Base-by-base conservation (phyloP, 2,329 filamentous ascomycete species). In the Colletotrichum higginsianum region DNA sequence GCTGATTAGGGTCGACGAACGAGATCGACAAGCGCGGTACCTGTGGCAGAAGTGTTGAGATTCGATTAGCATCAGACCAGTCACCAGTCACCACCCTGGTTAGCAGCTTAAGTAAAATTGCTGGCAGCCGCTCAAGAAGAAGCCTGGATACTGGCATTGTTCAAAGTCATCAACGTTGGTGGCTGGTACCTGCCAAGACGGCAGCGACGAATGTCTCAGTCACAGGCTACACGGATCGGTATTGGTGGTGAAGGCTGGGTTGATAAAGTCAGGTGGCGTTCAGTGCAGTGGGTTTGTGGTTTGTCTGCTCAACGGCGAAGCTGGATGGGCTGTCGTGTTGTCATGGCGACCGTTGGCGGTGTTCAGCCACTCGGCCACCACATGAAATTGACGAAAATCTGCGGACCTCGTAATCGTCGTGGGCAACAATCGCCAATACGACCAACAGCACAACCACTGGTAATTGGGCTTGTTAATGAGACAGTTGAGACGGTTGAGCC, bases 181-280 rank as follows among this genome's bases (percentile, higher is more conserved):
- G 52, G 58, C 52, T 68, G 53, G 58, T 60, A 40, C 64, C 53
- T 68, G 52, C 65, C 46, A 63, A 64, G 68, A 63, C 30, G 46
- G 66, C 58, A 68, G 30, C 52, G 44, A 63, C 18, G 50, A 55
- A 49, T 64, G 65, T 63, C 65, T 68, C 46, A 60, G 46, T 57
- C 57, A 44, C 30, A 35, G 44, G 21, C 13, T 58, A 68, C 15
- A 26, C 16, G 21, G 52, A 55, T 52, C 21, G 16, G 58, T 38
- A 55, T 46, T 26, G 16, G 58, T 38, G 26, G 30, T 21, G 30
- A 58, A 18, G n/a, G 26, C n/a, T 16, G 57, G 21, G 35, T 30
- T 23, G 40, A 26, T 16, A 65, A 23, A 38, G 52, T 53, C 30
- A 52, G 50, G 23, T 61, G n/a, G 52, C 9, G 38, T n/a, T 62